Evolutionary conservation across 495 filamentous ascomycete genomes (phyloP), one percentile per base, ranked within the genome.

Genomic region (Aspergillus steynii): DNA sequence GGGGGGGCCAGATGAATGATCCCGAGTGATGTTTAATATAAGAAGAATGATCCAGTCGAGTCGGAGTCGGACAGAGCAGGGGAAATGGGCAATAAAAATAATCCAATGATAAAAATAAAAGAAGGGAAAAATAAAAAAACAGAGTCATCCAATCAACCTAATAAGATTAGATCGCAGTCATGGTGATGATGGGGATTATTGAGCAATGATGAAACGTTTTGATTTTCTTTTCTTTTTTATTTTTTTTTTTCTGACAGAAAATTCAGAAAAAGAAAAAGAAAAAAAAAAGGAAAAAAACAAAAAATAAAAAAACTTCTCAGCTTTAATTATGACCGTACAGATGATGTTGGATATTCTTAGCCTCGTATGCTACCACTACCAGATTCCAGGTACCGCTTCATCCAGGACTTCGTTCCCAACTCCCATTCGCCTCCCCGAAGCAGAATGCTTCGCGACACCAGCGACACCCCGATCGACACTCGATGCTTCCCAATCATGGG

Each of bases 371-470:
- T 15, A 42, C 12, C 6, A 34, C 9, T 7, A 34, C 9, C 6
- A 34, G 31, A 9, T 7, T 9, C 9, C 31, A 34, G 31, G 31
- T 34, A 34, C 31, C 31, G 20, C 20, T 20, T 20, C 20, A 20
- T 20, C 20, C 20, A 20, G 20, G 20, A 20, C 20, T 20, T 20
- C 20, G 20, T 20, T 20, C 20, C 20, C 20, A 20, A 20, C 20
- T 34, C 31, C 31, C 5, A 34, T 34, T 34, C 31, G 31, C 31
- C 31, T 34, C 37, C 52, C 52, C 20, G 29, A 54, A 54, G 52
- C 20, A 54, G 52, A 54, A 54, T 54, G n/a, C 52, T 54, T 54
- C 37, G 52, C 52, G 52, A 54, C 34, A 51, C 29, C 50, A 32
- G 14, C 29, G 51, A 15, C 29, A 53, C 26, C 14, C 8, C 52